Evolutionary conservation across 73 alveolate species (phyloP), one percentile per base, ranked within the genome.

Genomic region (Paramecium primaurelia): DNA sequence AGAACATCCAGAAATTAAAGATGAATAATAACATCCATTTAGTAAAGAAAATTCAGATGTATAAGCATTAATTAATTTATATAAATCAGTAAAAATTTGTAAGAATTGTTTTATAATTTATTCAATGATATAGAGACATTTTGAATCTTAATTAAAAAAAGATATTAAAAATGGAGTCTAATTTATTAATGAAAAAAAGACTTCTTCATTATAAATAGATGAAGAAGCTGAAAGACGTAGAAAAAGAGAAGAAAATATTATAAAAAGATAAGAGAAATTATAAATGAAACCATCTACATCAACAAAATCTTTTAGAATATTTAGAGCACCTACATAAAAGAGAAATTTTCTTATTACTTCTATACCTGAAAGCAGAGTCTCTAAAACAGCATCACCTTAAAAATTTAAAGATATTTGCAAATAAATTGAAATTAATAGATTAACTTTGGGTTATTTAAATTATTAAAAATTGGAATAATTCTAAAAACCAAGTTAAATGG

Each of bases 11-110:
- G 91, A 80, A 45, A 40, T 80, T 4, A 42, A 14, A 44, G 47
- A 32, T 26, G 75, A 80, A 49, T 45, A 22, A 20, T 18, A 80
- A 80, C 58, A 80, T 49, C 91, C 91, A 10, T 80, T 80, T 36
- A 80, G 47, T 25, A 49, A 49, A 3, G 32, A 40, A 12, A 80
- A 80, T 47, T 32, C 91, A 6, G 91, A 80, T 80, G 73, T 80
- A 1, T 14, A 80, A 47, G 91, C 91, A 9, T 12, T 80, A 40
- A 80, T 80, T 4, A 80, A 80, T 25, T 25, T 80, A 25, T 80
- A 80, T 26, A 80, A 80, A 80, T 80, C 91, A 45, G 75, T 80
- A 1, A 80, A 80, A 45, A 80, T 80, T 80, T 80, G 91, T 47
- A 44, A 40, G 16, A 80, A 80, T 47, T 80, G 91, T 26, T 80